These are phyloP conservation scores for Zizania palustris DNA, from an alignment of 202 grass and related monocot genomes.

Conservation along the genomic window DNA sequence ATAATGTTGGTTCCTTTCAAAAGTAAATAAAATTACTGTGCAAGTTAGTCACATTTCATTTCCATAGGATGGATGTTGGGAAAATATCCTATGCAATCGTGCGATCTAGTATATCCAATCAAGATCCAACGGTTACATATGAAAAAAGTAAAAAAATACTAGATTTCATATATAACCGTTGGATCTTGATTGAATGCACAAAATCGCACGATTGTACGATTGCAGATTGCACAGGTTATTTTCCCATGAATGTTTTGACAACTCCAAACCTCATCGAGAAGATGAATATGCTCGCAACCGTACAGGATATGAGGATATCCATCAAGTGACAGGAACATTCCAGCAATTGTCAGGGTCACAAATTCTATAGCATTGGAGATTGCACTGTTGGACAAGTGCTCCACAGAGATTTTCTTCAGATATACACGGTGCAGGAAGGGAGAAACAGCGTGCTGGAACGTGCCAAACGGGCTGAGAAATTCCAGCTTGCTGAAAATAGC, in stretches of 20 bases:
- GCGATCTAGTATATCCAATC: too few species aligned
- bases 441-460: constrained; percentile 41
- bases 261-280: neutral
- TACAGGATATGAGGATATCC: neutral
- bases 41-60: neutral
- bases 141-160: too few species aligned
- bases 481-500: constrained; percentile 43
- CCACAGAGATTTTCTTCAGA: constrained; percentile 35
- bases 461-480: constrained; percentile 36
- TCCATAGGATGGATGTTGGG: neutral
- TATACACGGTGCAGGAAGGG: constrained; percentile 34
- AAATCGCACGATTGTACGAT: too few species aligned
- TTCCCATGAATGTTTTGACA: neutral
- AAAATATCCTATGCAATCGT: too few species aligned
- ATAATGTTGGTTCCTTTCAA: neutral
- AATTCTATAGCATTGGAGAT: neutral
- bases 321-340: neutral
- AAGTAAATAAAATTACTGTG: neutral
- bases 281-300: neutral
- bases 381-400: constrained; percentile 20
- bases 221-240: too few species aligned
- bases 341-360: neutral
- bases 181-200: too few species aligned
- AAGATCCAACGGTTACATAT: too few species aligned
- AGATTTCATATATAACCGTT: too few species aligned